Base-by-base conservation (phyloP, 306 rosid genomes). In the Arachis hypogaea region DNA sequence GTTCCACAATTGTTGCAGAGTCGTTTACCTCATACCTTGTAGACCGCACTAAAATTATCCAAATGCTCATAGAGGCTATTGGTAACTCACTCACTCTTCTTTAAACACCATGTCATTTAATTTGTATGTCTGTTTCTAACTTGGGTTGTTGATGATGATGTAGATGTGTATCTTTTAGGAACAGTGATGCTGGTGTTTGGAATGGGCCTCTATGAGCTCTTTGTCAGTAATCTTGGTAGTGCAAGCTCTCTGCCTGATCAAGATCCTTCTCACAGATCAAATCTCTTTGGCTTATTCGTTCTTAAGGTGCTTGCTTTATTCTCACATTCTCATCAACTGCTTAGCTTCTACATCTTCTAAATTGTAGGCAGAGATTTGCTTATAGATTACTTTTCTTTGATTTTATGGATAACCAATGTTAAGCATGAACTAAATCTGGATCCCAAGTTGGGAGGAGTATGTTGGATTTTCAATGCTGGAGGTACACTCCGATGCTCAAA, bases 171-270 rank as follows among this genome's bases (percentile, higher is more conserved):
- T 86, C 99, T 92, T 54, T 76, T 94, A 71, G 99, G 99, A 82
- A 94, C 99, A 5, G 99, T 94, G 80, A 94, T 94, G 99, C 84
- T 94, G 66, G 99, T 94, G 18, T 94, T 92, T 55, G 97, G 99
- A 68, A 92, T 92, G 93, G 99, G 99, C 71, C 91, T 94, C 49
- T 94, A 94, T 76, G 99, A 92, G 77, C 92, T 94, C 69, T 94
- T 94, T 74, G 85, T 94, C 73, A 94, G 99, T 83, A 87, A 88
- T 58, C 97, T 92, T 55, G 92, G 61, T 22, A 68, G 59, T 66
- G 82, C 86, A 72, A 77, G 73, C 46, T 66, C 91, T 64, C 64
- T 3, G 14, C 84, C 88, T 43, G 83, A 69, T 73, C 83, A 83
- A 75, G 68, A 77, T 14, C 72, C 79, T 77, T 66, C 85, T 51